Evolutionary conservation across 805 yeast genomes (phyloP).

Genomic region (Metschnikowia orientalis): DNA sequence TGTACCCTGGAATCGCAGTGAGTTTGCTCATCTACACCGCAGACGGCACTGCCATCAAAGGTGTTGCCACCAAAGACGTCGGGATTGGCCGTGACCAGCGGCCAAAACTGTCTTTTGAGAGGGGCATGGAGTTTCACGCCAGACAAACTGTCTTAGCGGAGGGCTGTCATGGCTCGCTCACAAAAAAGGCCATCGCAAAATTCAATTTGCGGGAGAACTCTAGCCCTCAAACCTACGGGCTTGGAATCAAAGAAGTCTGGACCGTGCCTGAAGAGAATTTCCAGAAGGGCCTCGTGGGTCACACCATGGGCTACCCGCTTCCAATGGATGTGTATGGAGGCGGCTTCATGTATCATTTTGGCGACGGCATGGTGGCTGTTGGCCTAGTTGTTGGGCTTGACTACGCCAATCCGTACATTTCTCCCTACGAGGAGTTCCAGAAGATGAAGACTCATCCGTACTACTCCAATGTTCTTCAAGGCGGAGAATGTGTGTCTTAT

Average conservation of each 20-base stretch:
- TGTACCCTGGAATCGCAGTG: conserved; percentile 88
- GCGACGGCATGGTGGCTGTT: conserved; percentile 84
- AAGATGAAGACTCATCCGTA: conserved; percentile 88
- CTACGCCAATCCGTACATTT: conserved; percentile 88
- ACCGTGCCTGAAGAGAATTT: conserved; percentile 81
- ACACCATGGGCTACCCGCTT: conserved; percentile 87
- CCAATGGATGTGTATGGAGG: conserved; percentile 80
- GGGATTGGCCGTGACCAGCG: conserved; percentile 73
- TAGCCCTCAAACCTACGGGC: conserved; percentile 85
- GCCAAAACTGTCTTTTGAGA: conserved; percentile 81
- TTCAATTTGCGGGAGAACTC: conserved; percentile 62
- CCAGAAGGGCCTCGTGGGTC: conserved; percentile 75
- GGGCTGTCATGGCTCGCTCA: conserved; percentile 96
- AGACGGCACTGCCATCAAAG: conserved; percentile 56
- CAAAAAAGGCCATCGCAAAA: conserved; percentile 69
- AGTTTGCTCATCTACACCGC: conserved; percentile 64
- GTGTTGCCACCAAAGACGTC: conserved; percentile 92
- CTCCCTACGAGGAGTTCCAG: conserved; percentile 96
- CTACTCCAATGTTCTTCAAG: conserved; percentile 67
- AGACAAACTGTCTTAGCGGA: conserved; percentile 87
- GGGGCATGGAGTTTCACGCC: conserved; percentile 97
- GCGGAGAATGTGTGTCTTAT: conserved; percentile 90
- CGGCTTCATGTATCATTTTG: conserved; percentile 95
- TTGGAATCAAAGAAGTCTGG: conserved; percentile 98
- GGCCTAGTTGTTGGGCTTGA: conserved; percentile 96